Evolutionary conservation across 148 eudicot species (phyloP).

Genomic region (Rhododendron mucronatum): DNA sequence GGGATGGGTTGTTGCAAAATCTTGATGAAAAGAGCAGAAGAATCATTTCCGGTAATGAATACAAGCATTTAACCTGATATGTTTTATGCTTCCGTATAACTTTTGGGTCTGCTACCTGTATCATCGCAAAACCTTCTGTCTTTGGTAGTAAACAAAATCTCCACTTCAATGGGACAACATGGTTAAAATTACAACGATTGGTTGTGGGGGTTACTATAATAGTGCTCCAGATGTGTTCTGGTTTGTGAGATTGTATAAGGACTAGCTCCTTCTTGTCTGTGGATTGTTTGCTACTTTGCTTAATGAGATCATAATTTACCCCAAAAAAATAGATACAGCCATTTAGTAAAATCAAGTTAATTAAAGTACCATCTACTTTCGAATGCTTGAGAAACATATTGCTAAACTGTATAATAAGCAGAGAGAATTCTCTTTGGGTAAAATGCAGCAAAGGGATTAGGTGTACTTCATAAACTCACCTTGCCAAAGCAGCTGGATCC

Average conservation of each 20-base stretch:
- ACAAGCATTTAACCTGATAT: background rate
- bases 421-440: background rate
- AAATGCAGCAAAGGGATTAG: background rate
- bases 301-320: background rate
- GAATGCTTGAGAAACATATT: background rate
- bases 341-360: background rate
- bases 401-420: background rate
- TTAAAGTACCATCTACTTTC: background rate
- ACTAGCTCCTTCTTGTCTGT: background rate
- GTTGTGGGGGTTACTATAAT: background rate
- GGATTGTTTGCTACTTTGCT: background rate
- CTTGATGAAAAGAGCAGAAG: background rate
- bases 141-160: background rate
- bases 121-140: background rate
- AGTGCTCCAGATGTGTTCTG: background rate
- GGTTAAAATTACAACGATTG: background rate
- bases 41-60: background rate
- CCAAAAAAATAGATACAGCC: background rate
- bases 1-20: background rate
- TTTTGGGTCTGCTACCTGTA: background rate
- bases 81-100: background rate
- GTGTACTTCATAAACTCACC: constrained; percentile 18
- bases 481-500: constrained; percentile 53
- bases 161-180: background rate
- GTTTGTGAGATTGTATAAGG: background rate